Base-by-base conservation (phyloP, 345 rosid species). In the Ceriops decandra region DNA sequence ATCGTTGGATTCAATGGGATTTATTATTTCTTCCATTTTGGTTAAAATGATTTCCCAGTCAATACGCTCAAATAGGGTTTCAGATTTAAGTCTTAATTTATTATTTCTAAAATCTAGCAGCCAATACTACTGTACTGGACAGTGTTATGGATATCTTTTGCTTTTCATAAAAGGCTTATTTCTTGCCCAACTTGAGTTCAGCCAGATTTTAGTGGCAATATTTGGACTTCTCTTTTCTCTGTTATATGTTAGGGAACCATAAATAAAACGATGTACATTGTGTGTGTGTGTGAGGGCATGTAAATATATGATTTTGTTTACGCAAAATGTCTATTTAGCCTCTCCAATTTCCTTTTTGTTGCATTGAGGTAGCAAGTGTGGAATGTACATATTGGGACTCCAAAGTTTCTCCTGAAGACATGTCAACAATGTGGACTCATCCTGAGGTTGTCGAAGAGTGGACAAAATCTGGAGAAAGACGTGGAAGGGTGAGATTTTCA, bases 391-490 rank as follows among this genome's bases (percentile, higher is more conserved):
- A 76, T 72, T 93, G 97, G 98, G 95, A 87, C 69, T 71, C 81
- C 35, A 84, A 81, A 83, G 79, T 81, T 69, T 85, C 96, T 62
- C 81, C 89, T 31, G 96, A 91, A 81, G 98, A 93, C 71, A 87
- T 93, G 96, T 85, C 76, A 76, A 78, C 85, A 73, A 79, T 93
- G 98, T 89, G 96, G 97, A 85, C 51, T 78, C 80, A 82, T 77
- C 78, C 83, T 57, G 91, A 81, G 27, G 84, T 93, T 63, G 57
- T 72, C 72, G 88, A 82, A 76, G 97, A 91, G 68, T 93, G 98
- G 98, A 78, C 76, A 35, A 88, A 82, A 74, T 88, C 95, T 33
- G 82, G 85, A 79, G 91, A 89, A 79, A 86, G 62, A 70, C 65
- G 68, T 47, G 98, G 95, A 64, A 80, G 84, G 66, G 96, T 93